These are phyloP conservation scores for Perkinsus chesapeaki DNA, from an alignment of 169 alveolate genomes.

Conservation along the genomic window DNA sequence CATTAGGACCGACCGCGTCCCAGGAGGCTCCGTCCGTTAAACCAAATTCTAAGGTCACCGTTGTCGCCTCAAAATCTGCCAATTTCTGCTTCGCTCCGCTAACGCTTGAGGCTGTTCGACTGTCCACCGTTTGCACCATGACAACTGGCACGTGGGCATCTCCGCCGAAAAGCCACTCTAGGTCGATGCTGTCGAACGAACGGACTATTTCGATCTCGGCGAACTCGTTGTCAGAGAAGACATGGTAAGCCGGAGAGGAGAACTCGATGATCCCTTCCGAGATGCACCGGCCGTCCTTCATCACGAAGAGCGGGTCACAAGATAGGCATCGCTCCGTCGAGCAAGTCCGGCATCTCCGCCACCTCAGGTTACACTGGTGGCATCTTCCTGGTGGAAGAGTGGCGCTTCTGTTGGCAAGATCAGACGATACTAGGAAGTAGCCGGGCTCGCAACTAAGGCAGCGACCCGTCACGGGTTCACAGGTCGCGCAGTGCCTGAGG, in stretches of 20 bases:
- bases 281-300: conserved; percentile 10
- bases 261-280: conserved; percentile 13
- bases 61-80: not conserved
- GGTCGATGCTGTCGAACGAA: not conserved
- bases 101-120: not conserved
- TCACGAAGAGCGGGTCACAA: conserved; percentile 18
- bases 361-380: not conserved
- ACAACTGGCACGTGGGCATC: not conserved
- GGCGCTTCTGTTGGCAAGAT: not conserved
- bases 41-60: not conserved
- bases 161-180: not conserved
- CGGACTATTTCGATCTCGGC: not conserved
- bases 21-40: not conserved
- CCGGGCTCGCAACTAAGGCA: conserved; percentile 11
- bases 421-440: not conserved
- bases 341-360: conserved; percentile 10
- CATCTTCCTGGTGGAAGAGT: not conserved
- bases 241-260: conserved; percentile 5
- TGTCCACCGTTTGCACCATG: not conserved
- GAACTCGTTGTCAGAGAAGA: not conserved
- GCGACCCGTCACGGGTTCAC: conserved; percentile 11
- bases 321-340: conserved; percentile 5
- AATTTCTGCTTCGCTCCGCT: not conserved
- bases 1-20: not conserved
- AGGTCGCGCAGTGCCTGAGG: conserved; percentile 7